These are phyloP conservation scores for Sambucus nigra DNA, from an alignment of 129 eudicot species.

Conservation along the genomic window DNA sequence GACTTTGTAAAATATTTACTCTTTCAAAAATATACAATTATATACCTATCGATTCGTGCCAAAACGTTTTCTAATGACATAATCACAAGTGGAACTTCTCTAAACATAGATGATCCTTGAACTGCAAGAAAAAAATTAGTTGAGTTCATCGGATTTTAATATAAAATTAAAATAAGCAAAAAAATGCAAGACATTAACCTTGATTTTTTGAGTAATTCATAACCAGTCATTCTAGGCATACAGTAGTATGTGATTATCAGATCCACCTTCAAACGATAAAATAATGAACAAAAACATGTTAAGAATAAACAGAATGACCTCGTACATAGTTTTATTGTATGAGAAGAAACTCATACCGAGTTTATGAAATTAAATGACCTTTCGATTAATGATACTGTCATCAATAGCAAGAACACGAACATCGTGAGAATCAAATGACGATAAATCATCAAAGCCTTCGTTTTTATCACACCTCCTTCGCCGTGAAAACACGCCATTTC, in stretches of 20 bases:
- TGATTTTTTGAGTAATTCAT: conserved; percentile 80
- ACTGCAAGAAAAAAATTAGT: neutral
- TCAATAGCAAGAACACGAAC: conserved; percentile 88
- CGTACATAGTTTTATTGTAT: too few species aligned
- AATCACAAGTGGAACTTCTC: too few species aligned
- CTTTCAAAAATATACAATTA: too few species aligned
- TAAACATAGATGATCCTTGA: conserved; percentile 77
- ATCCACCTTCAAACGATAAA: conserved; percentile 65
- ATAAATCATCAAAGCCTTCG: conserved; percentile 16
- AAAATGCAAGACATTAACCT: conserved; percentile 34
- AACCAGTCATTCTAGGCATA: conserved; percentile 99
- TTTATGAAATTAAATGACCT: conserved; percentile 28
- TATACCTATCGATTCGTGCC: conserved; percentile 86
- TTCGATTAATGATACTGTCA: conserved; percentile 80
- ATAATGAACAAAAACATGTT: conserved; percentile 9
- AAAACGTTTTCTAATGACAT: conserved; percentile 89
- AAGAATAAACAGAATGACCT: too few species aligned
- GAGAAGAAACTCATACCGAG: too few species aligned
- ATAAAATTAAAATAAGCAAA: neutral
- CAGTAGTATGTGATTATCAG: conserved; percentile 82
- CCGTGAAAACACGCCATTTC: conserved; percentile 40
- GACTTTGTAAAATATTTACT: too few species aligned
- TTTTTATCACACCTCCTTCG: conserved; percentile 32
- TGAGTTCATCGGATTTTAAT: too few species aligned
- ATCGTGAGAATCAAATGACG: conserved; percentile 21